Evolutionary conservation across 2,329 filamentous ascomycete genomes (phyloP).

Genomic region (Lojkania enalia): DNA sequence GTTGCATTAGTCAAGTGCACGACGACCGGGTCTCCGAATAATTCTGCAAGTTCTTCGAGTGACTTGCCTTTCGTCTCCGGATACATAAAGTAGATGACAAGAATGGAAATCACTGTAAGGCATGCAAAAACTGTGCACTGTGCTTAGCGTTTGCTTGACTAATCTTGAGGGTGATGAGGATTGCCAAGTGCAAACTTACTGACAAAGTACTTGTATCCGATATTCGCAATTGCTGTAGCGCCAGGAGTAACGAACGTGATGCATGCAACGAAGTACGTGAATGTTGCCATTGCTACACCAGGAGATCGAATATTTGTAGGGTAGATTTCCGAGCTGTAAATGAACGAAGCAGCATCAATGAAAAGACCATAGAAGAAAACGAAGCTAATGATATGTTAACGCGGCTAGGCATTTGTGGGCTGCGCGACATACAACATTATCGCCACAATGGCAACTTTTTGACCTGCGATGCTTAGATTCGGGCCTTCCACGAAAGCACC

Average conservation of each 20-base stretch:
- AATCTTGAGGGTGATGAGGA: background rate
- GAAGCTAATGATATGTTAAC: constrained; percentile 4
- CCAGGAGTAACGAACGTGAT: constrained; percentile 23
- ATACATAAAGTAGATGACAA: constrained; percentile 21
- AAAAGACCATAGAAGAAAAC: constrained; percentile 25
- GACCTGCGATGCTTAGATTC: constrained; percentile 14
- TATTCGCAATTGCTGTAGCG: constrained; percentile 23
- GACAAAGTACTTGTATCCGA: constrained; percentile 31
- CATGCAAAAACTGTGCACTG: constrained; percentile 36
- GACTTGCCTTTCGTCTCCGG: constrained; percentile 23
- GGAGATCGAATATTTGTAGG: constrained; percentile 24
- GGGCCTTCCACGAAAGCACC: constrained; percentile 21
- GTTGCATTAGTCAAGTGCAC: constrained; percentile 28
- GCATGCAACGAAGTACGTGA: constrained; percentile 22
- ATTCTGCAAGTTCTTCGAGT: constrained; percentile 21
- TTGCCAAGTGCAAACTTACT: constrained; percentile 16
- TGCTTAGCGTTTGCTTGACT: constrained; percentile 3
- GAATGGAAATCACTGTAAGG: constrained; percentile 35
- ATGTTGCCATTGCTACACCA: constrained; percentile 20
- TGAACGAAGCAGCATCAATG: constrained; percentile 27
- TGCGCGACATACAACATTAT: constrained; percentile 22
- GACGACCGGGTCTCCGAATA: constrained; percentile 24
- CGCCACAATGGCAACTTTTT: constrained; percentile 27
- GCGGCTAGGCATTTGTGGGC: background rate
- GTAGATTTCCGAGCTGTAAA: constrained; percentile 29